Evolutionary conservation across 139 green algal genomes (phyloP), one percentile per base, ranked within the genome.

Genomic region (Chlamydomonas sp.): DNA sequence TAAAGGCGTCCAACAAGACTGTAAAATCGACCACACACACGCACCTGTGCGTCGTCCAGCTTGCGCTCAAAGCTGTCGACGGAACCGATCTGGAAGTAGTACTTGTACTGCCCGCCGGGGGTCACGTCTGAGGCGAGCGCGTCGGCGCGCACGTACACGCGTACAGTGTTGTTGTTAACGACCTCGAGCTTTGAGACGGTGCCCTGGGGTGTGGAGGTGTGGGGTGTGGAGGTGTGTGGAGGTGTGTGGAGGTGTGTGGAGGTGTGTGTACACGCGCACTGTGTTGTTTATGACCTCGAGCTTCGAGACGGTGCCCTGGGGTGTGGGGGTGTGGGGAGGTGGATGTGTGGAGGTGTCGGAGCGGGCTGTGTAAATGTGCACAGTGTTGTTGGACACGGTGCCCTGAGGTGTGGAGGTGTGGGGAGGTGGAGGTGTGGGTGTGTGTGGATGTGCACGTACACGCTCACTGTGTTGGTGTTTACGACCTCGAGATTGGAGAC

Each of bases 71-170:
- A 98, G 30, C 81, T 79, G 61, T 98, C 93, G 16, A 96, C 81
- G 54, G 73, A 88, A 49, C 95, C 95, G n/a, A 99, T 97, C 76
- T 96, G 90, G 84, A 99, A 98, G 78, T 81, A 94, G 79, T 88
- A 98, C 60, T 83, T 66, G 8, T 10, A 39, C 3, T 48, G 4
- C 29, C 16, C 31, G 38, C 69, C 65, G 0, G 64, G 20, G 30
- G 59, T 28, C 13, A 73, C 62, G 54, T 60, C n/a, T n/a, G 43
- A 54, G 8, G 29, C 65, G 3, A 62, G 4, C 29, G 37, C 31
- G 38, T 73, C 65, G 0, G 64, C 4, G 30, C 64, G 30, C 13
- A 73, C 62, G 54, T 60, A 71, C 20, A 96, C 89, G 73, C 93
- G 95, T 34, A 93, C 95, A 5, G 79, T 78, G 63, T 71, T 79